Evolutionary conservation across 495 filamentous ascomycete genomes (phyloP), one percentile per base, ranked within the genome.

Genomic region (Aspergillus heteromorphus): DNA sequence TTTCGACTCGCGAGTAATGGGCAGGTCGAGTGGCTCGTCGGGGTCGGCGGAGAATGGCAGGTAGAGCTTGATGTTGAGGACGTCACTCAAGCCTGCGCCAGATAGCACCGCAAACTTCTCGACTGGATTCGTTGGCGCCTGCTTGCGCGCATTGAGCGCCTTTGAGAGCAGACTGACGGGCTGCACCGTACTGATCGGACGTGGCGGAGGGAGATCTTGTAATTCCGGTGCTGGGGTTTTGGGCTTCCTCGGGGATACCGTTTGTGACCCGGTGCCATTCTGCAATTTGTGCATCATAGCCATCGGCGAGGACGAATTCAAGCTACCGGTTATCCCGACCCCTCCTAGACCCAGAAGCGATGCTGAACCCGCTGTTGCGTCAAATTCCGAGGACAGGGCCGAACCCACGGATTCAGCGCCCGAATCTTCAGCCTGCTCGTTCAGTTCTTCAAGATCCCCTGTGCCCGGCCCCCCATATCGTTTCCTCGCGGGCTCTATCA

Each of bases 31-130:
- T 4, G 87, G 83, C 49, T 82, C 81, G 3, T 83, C 82, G 0
- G 88, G 78, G 25, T 81, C 79, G 2, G 79, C 78, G 14, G 90
- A 90, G 66, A 92, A 95, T 1, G 93, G 90, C 1, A 86, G 82
- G 64, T 91, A 97, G 25, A 98, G 88, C 48, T 89, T 87, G 49
- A 97, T 81, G 55, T 84, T 85, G 21, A 97, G 73, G 1, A 91
- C 87, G 64, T 90, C 88, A 2, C 81, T 83, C 60, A 91, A 86
- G 7, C 90, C 92, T 61, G 89, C 87, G 16, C 91, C 95, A 25
- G 87, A 92, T 4, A 95, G 78, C n/a, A 87, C 78, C 0, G 88
- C 89, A 61, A 96, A 98, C 13, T 75, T 79, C 59, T 96, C 90
- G 40, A 96, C 85, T 0, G 91, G 91, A 58, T 89, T 88, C 9